phyloP scores from a whole-genome alignment of 306 rosid species.

The Cicer arietinum region DNA sequence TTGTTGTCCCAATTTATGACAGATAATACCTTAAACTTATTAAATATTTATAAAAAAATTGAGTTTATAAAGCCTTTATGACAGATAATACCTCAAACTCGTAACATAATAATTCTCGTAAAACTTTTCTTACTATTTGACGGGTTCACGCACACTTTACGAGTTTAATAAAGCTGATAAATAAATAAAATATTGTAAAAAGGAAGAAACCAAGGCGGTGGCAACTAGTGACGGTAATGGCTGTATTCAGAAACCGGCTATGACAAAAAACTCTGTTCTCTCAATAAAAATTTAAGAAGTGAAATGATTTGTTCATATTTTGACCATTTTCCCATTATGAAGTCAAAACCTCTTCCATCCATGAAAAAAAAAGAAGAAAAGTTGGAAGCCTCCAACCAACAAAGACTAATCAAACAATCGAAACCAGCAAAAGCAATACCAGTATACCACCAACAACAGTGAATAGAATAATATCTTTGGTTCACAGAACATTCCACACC shows the following conservation, averaged over 20 bases:
- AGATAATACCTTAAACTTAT: too few species aligned
- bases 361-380: not conserved
- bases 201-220: not conserved
- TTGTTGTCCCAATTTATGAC: too few species aligned
- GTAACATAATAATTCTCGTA: too few species aligned
- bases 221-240: not conserved
- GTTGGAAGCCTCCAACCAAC: not conserved
- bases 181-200: too few species aligned
- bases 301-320: not conserved
- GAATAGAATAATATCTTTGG: not conserved
- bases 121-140: too few species aligned
- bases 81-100: too few species aligned
- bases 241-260: slow-evolving; percentile 29
- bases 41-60: too few species aligned
- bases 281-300: not conserved
- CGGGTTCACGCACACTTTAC: too few species aligned
- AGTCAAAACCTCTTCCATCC: slow-evolving; percentile 5
- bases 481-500: not conserved
- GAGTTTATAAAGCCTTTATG: too few species aligned
- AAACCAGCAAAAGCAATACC: slow-evolving; percentile 31
- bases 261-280: not conserved
- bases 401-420: not conserved
- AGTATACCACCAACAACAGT: not conserved
- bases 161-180: too few species aligned
- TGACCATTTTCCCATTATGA: not conserved